phyloP scores from a whole-genome alignment of 805 yeast species.

The Isabelozyma heimii region DNA sequence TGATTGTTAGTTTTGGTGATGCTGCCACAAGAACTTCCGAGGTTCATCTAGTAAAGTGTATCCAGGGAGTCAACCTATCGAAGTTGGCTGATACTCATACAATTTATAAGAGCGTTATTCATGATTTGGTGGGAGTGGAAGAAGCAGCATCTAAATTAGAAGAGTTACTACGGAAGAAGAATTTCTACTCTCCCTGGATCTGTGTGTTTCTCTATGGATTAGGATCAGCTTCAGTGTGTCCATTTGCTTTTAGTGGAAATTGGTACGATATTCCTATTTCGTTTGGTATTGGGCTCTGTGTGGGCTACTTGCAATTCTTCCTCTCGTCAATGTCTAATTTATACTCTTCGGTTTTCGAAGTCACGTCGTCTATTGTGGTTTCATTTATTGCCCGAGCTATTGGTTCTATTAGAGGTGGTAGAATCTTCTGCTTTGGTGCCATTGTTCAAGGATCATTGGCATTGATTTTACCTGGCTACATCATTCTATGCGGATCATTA shows the following conservation, averaged over 20 bases:
- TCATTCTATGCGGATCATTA: slow-evolving; percentile 86
- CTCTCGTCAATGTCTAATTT: slow-evolving; percentile 80
- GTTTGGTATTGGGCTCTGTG: slow-evolving; percentile 74
- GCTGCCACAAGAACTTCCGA: slow-evolving; percentile 93
- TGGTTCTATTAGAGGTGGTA: slow-evolving; percentile 70
- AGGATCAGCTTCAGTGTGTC: slow-evolving; percentile 79
- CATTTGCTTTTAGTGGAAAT: slow-evolving; percentile 82
- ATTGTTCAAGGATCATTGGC: slow-evolving; percentile 89
- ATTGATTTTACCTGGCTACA: slow-evolving; percentile 89
- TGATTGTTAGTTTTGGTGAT: slow-evolving; percentile 93
- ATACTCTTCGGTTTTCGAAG: slow-evolving; percentile 89
- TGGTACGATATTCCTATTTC: slow-evolving; percentile 88
- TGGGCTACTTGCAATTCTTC: slow-evolving; percentile 78
- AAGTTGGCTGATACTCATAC: slow-evolving; percentile 80
- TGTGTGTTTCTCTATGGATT: slow-evolving; percentile 79
- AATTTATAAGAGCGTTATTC: slow-evolving; percentile 85
- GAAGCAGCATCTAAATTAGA: slow-evolving; percentile 78
- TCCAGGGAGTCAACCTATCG: slow-evolving; percentile 80
- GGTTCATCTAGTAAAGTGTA: slow-evolving; percentile 81
- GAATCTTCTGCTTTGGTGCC: slow-evolving; percentile 80
- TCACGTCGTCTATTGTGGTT: slow-evolving; percentile 81
- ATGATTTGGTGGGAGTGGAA: slow-evolving; percentile 83
- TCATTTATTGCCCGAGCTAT: slow-evolving; percentile 85
- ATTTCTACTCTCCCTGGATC: slow-evolving; percentile 71
- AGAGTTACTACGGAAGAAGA: slow-evolving; percentile 56